Conservation (phyloP, 2,329 filamentous ascomycete species). For the Colletotrichum nymphaeae region DNA sequence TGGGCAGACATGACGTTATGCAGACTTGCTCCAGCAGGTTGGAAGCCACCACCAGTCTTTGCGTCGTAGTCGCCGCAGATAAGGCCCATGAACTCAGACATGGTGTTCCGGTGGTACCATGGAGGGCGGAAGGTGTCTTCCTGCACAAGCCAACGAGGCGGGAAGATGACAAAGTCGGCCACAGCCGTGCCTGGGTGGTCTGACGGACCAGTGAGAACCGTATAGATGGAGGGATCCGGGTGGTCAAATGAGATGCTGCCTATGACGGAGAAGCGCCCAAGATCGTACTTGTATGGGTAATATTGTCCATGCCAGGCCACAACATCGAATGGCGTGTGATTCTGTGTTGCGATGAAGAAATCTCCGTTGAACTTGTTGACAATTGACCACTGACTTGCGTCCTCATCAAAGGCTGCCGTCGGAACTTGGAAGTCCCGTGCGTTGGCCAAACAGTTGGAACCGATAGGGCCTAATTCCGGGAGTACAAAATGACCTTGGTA, state of each 20-base stretch:
- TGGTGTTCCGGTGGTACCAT: constrained; percentile 67
- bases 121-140: constrained; percentile 69
- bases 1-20: constrained; percentile 70
- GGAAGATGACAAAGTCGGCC: constrained; percentile 70
- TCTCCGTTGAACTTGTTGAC: constrained; percentile 68
- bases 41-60: constrained; percentile 56
- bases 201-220: constrained; percentile 63
- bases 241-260: constrained; percentile 73
- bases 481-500: constrained; percentile 74
- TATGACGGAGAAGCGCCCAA: constrained; percentile 72
- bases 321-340: constrained; percentile 73
- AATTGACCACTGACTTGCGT: constrained; percentile 58
- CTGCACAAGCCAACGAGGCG: constrained; percentile 68
- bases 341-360: constrained; percentile 67
- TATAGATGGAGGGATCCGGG: constrained; percentile 74
- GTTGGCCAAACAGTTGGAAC: constrained; percentile 75
- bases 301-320: constrained; percentile 78
- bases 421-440: constrained; percentile 74
- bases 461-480: constrained; percentile 75
- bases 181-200: constrained; percentile 64
- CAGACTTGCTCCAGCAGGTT: constrained; percentile 55
- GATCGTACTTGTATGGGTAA: constrained; percentile 75
- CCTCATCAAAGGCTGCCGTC: constrained; percentile 66
- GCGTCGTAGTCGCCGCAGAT: constrained; percentile 60
- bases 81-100: constrained; percentile 60